A percentile compares a stretch with the other conserved stretches of the same genome.
Conservation (phyloP, 805 yeast genomes). For the Saturnispora saitoi region DNA sequence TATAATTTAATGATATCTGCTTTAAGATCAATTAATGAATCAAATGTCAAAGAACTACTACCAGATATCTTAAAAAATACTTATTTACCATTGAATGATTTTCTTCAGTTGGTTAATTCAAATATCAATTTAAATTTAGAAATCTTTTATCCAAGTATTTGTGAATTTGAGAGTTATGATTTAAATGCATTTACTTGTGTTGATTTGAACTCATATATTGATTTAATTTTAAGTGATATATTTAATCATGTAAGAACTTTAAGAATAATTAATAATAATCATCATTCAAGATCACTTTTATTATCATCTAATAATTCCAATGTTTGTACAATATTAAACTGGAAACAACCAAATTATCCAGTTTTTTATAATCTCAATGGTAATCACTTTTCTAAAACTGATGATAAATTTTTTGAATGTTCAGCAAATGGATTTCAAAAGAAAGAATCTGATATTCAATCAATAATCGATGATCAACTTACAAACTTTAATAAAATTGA, state of each 20-base stretch:
- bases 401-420: conserved; percentile 28
- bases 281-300: conserved; percentile 51
- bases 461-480: neutral
- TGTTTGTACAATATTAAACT: conserved; percentile 87
- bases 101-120: conserved; percentile 48
- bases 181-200: conserved; percentile 19
- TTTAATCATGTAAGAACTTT: conserved; percentile 67
- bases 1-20: conserved; percentile 13
- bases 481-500: conserved; percentile 25
- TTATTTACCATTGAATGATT: conserved; percentile 50
- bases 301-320: conserved; percentile 81
- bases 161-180: conserved; percentile 26
- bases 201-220: conserved; percentile 66
- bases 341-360: conserved; percentile 98
- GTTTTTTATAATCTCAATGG: conserved; percentile 80
- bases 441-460: neutral
- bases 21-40: conserved; percentile 13
- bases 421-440: conserved; percentile 35
- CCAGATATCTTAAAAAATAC: conserved; percentile 37
- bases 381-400: conserved; percentile 30
- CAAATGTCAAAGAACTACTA: conserved; percentile 27
- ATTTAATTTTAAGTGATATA: conserved; percentile 57
- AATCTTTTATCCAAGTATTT: conserved; percentile 62
- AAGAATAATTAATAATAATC: conserved; percentile 22
- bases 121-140: conserved; percentile 65